Conservation (phyloP, 257 asterid species). For the Nicotiana otophora region DNA sequence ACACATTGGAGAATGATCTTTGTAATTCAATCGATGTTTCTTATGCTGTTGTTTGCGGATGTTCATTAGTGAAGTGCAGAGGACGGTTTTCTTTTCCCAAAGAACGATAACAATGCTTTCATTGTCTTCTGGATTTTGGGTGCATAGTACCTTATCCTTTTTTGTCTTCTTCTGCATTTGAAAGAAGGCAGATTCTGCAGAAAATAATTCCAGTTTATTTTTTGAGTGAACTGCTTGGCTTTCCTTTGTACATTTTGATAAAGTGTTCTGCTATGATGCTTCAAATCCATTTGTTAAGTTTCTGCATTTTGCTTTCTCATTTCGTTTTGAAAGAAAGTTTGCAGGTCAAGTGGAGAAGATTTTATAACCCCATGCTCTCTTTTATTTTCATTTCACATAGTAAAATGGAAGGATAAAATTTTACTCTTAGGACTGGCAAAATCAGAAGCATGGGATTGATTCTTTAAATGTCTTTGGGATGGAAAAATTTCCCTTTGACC, state of each 20-base stretch:
- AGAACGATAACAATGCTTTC: not conserved
- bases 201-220: not conserved
- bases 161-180: not conserved
- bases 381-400: not conserved
- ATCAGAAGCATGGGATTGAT: not conserved
- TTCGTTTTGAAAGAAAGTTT: not conserved
- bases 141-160: not conserved
- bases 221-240: not conserved
- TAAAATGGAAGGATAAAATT: not conserved
- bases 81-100: not conserved
- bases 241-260: not conserved
- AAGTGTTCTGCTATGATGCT: not conserved
- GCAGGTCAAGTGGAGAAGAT: not conserved
- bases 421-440: not conserved
- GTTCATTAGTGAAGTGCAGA: not conserved
- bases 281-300: not conserved
- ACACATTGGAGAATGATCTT: not conserved
- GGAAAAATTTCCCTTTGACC: not conserved
- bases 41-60: not conserved
- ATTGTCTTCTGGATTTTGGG: not conserved
- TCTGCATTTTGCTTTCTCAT: not conserved
- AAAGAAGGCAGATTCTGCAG: not conserved
- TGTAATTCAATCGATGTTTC: not conserved
- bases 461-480: not conserved
- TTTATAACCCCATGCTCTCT: not conserved